Evolutionary conservation across 495 filamentous ascomycete genomes (phyloP).

Genomic region (Emericellopsis terricola): DNA sequence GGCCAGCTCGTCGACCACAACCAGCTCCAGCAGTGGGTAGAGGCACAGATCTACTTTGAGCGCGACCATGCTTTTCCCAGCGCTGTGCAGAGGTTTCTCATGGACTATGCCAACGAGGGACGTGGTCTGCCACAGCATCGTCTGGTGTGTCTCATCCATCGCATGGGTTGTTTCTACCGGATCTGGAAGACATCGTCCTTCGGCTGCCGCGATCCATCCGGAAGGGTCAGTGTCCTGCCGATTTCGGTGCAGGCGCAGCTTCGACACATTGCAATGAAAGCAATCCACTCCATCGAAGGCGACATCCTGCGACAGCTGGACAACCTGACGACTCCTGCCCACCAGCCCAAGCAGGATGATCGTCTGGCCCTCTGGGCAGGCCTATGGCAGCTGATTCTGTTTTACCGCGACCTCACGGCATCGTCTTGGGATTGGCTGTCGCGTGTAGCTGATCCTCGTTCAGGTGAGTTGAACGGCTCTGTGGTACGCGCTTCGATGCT

Average conservation of each 20-base stretch:
- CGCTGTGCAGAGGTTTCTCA: not conserved
- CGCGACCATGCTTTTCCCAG: not conserved
- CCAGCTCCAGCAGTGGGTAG: slow-evolving; percentile 1
- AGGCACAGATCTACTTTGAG: slow-evolving; percentile 1
- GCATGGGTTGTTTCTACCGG: slow-evolving; percentile 15
- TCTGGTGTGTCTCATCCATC: slow-evolving; percentile 12
- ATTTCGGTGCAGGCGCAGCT: slow-evolving; percentile 3
- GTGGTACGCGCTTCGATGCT: too few relatives aligned
- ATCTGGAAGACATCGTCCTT: slow-evolving; percentile 10
- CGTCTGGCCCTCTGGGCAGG: slow-evolving; percentile 3
- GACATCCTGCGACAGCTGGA: slow-evolving; percentile 4
- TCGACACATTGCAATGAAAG: not conserved
- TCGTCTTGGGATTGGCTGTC: not conserved
- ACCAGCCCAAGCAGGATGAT: not conserved
- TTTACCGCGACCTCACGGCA: slow-evolving; percentile 1
- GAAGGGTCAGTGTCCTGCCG: not conserved
- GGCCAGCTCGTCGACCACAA: not conserved
- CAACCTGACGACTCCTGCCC: not conserved
- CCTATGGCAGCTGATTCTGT: slow-evolving; percentile 5
- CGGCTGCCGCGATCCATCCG: not conserved
- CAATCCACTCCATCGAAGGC: slow-evolving; percentile 1
- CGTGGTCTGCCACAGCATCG: slow-evolving; percentile 6
- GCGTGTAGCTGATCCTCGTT: too few relatives aligned
- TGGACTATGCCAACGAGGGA: not conserved
- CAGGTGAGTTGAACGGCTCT: too few relatives aligned